Evolutionary conservation across 2,329 filamentous ascomycete species (phyloP).

Genomic region (Botrytis elliptica): DNA sequence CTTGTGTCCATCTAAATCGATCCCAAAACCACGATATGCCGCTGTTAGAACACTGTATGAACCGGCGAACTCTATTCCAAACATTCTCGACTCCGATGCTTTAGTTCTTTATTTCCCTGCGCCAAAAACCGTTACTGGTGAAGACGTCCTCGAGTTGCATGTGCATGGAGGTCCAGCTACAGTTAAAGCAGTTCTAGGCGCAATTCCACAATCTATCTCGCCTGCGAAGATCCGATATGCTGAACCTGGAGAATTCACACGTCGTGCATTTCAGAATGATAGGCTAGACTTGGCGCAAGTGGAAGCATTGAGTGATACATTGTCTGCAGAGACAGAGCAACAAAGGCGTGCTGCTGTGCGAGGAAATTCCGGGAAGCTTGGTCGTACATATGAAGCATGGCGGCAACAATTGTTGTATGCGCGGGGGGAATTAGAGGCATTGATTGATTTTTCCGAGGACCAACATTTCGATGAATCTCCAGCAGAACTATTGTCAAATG

Average conservation of each 20-base stretch:
- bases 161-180: slow-evolving; percentile 91
- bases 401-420: slow-evolving; percentile 73
- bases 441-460: slow-evolving; percentile 97
- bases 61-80: slow-evolving; percentile 44
- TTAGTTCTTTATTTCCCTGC: slow-evolving; percentile 70
- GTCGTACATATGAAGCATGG: slow-evolving; percentile 80
- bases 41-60: slow-evolving; percentile 72
- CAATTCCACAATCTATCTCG: slow-evolving; percentile 59
- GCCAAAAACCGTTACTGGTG: slow-evolving; percentile 83
- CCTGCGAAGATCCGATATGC: slow-evolving; percentile 68
- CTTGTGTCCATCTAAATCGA: slow-evolving; percentile 55
- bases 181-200: slow-evolving; percentile 78
- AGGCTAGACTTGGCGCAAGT: slow-evolving; percentile 84
- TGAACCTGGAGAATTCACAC: slow-evolving; percentile 93
- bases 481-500: slow-evolving; percentile 65
- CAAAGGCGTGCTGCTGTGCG: slow-evolving; percentile 84
- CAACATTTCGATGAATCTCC: slow-evolving; percentile 94
- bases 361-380: slow-evolving; percentile 68
- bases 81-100: slow-evolving; percentile 66
- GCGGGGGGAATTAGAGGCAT: slow-evolving; percentile 85
- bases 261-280: slow-evolving; percentile 83
- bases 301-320: slow-evolving; percentile 61
- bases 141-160: slow-evolving; percentile 89
- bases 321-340: slow-evolving; percentile 80
- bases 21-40: slow-evolving; percentile 63